phyloP scores from a whole-genome alignment of 2,329 filamentous ascomycete genomes.

The Thelonectria discophora region DNA sequence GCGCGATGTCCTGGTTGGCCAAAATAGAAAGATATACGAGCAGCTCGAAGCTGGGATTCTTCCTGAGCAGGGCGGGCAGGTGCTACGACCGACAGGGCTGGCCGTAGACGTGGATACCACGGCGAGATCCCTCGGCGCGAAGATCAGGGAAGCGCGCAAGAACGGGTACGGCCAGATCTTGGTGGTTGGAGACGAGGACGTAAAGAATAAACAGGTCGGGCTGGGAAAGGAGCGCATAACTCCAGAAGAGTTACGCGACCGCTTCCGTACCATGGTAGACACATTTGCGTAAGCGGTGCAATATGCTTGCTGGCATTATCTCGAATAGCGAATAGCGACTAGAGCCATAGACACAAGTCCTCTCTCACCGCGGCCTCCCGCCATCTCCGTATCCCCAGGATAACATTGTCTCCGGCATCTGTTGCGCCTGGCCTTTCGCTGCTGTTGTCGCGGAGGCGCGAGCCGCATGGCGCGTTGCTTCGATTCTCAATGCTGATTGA shows the following conservation, averaged over 20 bases:
- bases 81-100: slow-evolving; percentile 67
- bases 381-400: slow-evolving; percentile 18
- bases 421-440: neutral
- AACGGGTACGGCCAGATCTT: slow-evolving; percentile 79
- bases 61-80: slow-evolving; percentile 49
- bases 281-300: slow-evolving; percentile 55
- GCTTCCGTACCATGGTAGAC: slow-evolving; percentile 57
- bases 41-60: slow-evolving; percentile 45
- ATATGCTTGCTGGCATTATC: slow-evolving; percentile 2
- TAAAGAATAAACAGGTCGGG: slow-evolving; percentile 65
- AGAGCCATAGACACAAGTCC: slow-evolving; percentile 23
- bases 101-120: slow-evolving; percentile 76
- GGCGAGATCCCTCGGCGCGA: slow-evolving; percentile 69
- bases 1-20: slow-evolving; percentile 62
- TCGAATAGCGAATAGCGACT: slow-evolving; percentile 21
- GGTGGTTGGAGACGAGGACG: slow-evolving; percentile 74
- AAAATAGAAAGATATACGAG: slow-evolving; percentile 44
- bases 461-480: slow-evolving; percentile 3
- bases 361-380: slow-evolving; percentile 13
- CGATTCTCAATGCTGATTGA: slow-evolving; percentile 5
- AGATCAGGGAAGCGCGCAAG: slow-evolving; percentile 74
- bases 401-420: slow-evolving; percentile 9
- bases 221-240: slow-evolving; percentile 53
- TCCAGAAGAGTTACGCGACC: slow-evolving; percentile 55
- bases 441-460: slow-evolving; percentile 1